Evolutionary conservation across 805 yeast species (phyloP), one percentile per base, ranked within the genome.

Genomic region (Candida ascalaphidarum): DNA sequence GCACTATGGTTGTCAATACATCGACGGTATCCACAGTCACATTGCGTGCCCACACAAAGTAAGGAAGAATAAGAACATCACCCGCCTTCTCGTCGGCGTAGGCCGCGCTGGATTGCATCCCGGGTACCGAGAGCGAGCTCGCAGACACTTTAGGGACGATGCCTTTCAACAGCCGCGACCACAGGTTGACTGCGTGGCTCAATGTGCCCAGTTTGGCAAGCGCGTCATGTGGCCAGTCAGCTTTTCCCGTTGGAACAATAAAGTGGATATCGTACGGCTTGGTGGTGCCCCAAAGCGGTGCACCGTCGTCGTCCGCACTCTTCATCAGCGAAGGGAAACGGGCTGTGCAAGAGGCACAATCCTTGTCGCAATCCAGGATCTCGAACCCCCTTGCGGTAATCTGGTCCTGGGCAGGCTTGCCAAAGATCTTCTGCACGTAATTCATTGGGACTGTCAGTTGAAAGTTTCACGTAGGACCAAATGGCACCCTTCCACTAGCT

Each of bases 161-260:
- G 31, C n/a, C 35, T 20, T 2, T 27, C 48, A 9, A 22, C 52
- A 33, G 39, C 42, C 24, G 36, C n/a, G 39, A 21, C 66, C 66
- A 71, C n/a, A 44, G 33, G 13, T 53, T 49, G 7, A 75, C 56
- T 8, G 52, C 58, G 21, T 62, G 38, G 21, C 75, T 68, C 21
- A 80, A 58, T 0, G 76, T 60, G 3, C 60, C 54, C 14, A 45
- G 29, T 10, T 30, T 45, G 17, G 66, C 71, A 7, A 64, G 61
- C 3, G 95, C 83, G 44, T 81, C 81, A 36, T 74, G 89, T 11
- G 56, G 60, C 98, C 98, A 89, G 52, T 89, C 94, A 0, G 71
- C 48, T 40, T 77, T 76, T 8, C 92, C 94, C 0, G 96, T 86
- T 2, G 95, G 81, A 0, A 88, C 77, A 19, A 89, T 55, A 14